Percentiles rank a stretch among this genome's conserved stretches.
Evolutionary conservation across 495 filamentous ascomycete genomes (phyloP).

Genomic region (Xylaria bambusicola): DNA sequence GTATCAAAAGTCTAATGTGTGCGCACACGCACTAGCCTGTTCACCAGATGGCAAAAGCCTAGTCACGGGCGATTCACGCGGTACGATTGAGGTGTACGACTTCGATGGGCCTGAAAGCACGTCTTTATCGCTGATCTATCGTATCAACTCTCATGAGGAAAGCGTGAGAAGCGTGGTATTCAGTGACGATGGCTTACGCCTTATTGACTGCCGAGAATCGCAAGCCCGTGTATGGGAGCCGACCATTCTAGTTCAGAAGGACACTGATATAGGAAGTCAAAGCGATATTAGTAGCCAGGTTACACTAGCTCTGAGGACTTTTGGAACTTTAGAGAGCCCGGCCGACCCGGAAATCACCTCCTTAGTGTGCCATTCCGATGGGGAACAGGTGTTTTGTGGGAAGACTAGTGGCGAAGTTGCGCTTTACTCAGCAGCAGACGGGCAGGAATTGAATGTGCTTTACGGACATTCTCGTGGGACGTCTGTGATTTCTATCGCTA

Average conservation of each 20-base stretch:
- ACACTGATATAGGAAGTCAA: slow-evolving; percentile 15
- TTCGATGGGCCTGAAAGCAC: slow-evolving; percentile 23
- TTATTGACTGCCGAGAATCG: slow-evolving; percentile 30
- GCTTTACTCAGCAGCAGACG: slow-evolving; percentile 23
- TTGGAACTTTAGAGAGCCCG: slow-evolving; percentile 8
- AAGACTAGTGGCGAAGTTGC: slow-evolving; percentile 28
- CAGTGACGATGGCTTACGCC: slow-evolving; percentile 31
- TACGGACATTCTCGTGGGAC: slow-evolving; percentile 22
- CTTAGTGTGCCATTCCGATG: slow-evolving; percentile 15
- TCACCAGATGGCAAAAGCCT: slow-evolving; percentile 31
- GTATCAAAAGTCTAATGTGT: not conserved
- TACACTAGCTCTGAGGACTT: not conserved
- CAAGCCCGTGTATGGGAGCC: slow-evolving; percentile 40
- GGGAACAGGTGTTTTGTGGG: slow-evolving; percentile 21
- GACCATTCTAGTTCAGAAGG: slow-evolving; percentile 23
- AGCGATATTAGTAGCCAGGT: slow-evolving; percentile 14
- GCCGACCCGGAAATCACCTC: slow-evolving; percentile 24
- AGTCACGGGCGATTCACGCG: slow-evolving; percentile 23
- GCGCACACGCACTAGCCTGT: slow-evolving; percentile 29
- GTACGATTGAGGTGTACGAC: slow-evolving; percentile 33
- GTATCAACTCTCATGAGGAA: slow-evolving; percentile 23
- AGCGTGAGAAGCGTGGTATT: slow-evolving; percentile 28
- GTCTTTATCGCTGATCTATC: slow-evolving; percentile 29
- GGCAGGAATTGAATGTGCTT: slow-evolving; percentile 9
- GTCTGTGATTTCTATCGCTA: slow-evolving; percentile 11